Evolutionary conservation across 2,329 filamentous ascomycete genomes (phyloP), one percentile per base, ranked within the genome.

Genomic region (Fusarium redolens): DNA sequence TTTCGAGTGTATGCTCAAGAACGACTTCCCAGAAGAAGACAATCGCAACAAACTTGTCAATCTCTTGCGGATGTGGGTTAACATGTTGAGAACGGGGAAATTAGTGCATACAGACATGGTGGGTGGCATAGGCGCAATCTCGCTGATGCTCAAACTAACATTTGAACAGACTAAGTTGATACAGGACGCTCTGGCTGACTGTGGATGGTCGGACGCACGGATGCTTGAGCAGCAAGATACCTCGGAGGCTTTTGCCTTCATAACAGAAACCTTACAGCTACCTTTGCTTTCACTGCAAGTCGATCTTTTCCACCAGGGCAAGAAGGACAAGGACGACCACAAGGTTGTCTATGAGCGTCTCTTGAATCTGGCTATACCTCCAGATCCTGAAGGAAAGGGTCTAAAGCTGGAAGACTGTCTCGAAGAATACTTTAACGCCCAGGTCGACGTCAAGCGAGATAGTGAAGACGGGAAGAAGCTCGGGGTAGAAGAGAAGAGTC

Each of bases 201-300:
- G 95, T 80, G 96, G 96, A 7, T 98, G 96, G 96, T 84, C 88
- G 74, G 95, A 97, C 65, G 95, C 95, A 51, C 88, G 89, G 28
- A 83, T 89, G 64, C 79, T 93, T n/a, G 89, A 91, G 75, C 96
- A 98, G 79, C 96, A 99, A 82, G 96, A 99, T 81, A 94, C 94
- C 0, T 98, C 96, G 0, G 96, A 99, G 82, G 95, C 95, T 2
- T 98, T 98, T 79, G 93, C 92, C 0, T 98, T 98, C 80, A 95
- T 99, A 72, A 97, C 96, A 1, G 95, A 95, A 74, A 94, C 92
- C 28, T 87, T 99, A 25, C 92, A 97, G 76, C 83, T 98, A 20
- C 96, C 96, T 11, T 86, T 98, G 4, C 87, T 98, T 31, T 95
- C 95, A 0, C 83, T 98, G 41, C 97, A 97, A 79, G 96, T 98